Evolutionary conservation across 805 yeast species (phyloP).

Genomic region (Kockiozyma suomiensis): DNA sequence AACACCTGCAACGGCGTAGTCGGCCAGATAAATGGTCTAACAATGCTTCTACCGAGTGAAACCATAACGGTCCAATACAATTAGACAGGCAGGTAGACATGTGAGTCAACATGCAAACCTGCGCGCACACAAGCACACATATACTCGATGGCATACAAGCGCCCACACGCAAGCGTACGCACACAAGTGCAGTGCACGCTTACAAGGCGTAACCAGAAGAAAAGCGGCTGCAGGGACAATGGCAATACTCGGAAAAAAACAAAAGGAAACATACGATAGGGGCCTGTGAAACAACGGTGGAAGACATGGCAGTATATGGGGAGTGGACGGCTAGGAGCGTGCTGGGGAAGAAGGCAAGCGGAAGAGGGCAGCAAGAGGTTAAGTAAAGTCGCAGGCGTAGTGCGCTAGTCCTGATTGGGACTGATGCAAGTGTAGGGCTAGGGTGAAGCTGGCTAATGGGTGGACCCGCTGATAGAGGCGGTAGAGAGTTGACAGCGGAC

Average conservation of each 20-base stretch:
- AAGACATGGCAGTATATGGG: slow-evolving; percentile 28
- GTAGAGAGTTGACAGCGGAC: too few relatives aligned
- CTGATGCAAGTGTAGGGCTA: background rate
- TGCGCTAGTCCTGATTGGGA: slow-evolving; percentile 5
- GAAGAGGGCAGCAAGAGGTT: slow-evolving; percentile 5
- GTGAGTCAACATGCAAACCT: too few relatives aligned
- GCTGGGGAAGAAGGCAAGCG: background rate
- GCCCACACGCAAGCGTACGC: too few relatives aligned
- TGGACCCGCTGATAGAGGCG: background rate
- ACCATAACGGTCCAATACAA: too few relatives aligned
- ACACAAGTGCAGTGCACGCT: background rate
- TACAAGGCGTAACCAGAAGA: background rate
- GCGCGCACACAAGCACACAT: too few relatives aligned
- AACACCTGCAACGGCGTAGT: too few relatives aligned
- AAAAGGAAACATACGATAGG: slow-evolving; percentile 27
- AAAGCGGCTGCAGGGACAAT: background rate
- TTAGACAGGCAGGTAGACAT: too few relatives aligned
- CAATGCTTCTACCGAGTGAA: too few relatives aligned
- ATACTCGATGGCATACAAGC: too few relatives aligned
- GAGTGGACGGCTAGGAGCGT: background rate
- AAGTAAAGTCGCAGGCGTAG: slow-evolving; percentile 3
- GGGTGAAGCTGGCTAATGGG: background rate
- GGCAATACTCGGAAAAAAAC: too few relatives aligned
- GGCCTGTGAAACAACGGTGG: slow-evolving; percentile 34
- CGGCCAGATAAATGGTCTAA: too few relatives aligned